Evolutionary conservation across 306 rosid genomes (phyloP), one percentile per base, ranked within the genome.

Genomic region (Fragaria vesca): DNA sequence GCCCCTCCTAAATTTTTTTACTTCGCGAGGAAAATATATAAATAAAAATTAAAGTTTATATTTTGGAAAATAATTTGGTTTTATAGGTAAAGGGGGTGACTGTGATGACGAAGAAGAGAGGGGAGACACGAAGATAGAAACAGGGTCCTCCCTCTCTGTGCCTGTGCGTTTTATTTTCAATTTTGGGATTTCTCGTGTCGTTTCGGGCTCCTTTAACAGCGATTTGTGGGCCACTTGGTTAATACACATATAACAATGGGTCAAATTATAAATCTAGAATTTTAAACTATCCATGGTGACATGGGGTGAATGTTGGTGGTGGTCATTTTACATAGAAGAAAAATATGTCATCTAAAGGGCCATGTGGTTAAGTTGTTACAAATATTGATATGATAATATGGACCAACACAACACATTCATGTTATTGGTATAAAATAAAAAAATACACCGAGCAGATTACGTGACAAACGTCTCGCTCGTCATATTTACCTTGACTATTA

Each of bases 1-100:
- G 74, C 72, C 83, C 81, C 72, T 24, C 71, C 80, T 45, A 67
- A 79, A 74, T 1, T n/a, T 65, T 79, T 43, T 80, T 58, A 74
- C 70, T 55, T 57, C 10, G 2, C 12, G 12, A 18, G 40, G 8
- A 62, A 62, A 62, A 21, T 57, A 57, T n/a, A 57, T n/a, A 8
- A n/a, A 57, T n/a, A 57, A 8, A 8, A n/a, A 43, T 43, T 8
- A 8, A 55, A 7, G 9, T 57, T 20, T 21, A 57, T 57, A 21
- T 8, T 8, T 21, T 15, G 3, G 60, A 52, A 52, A 52, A 45
- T 45, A 45, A 43, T 43, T 8, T 8, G 46, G 46, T 0, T 38
- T 5, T 47, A 47, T 47, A 12, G 51, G 51, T 47, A 13, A 11
- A 4, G 6, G 51, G 51, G 51, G 51, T 15, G 54, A 48, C 54